phyloP scores from a whole-genome alignment of 352 stramenopile species.

The Phytophthora tubulina region DNA sequence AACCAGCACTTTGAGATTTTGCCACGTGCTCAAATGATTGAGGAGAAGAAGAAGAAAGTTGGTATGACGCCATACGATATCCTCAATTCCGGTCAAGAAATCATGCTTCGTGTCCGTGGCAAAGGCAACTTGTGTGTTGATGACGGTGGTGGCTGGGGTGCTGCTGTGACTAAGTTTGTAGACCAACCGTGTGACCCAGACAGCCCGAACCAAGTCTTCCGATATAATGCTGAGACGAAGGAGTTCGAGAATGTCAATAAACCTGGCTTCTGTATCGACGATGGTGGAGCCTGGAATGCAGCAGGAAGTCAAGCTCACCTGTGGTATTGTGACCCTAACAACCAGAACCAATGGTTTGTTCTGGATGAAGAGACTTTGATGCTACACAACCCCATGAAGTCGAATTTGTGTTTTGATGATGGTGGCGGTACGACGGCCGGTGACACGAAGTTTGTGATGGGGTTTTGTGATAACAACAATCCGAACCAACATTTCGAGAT shows the following conservation, averaged over 20 bases:
- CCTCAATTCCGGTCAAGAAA: constrained; percentile 28
- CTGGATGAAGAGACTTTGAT: constrained; percentile 35
- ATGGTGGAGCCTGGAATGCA: constrained; percentile 26
- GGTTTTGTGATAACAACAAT: constrained; percentile 17
- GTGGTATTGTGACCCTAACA: constrained; percentile 42
- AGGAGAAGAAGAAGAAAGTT: constrained; percentile 21
- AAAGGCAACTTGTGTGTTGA: constrained; percentile 48
- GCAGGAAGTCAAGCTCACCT: constrained; percentile 20
- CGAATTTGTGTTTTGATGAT: constrained; percentile 45
- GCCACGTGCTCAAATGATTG: constrained; percentile 6
- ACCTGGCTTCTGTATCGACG: constrained; percentile 31
- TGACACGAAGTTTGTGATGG: constrained; percentile 11
- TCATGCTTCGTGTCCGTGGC: constrained; percentile 31
- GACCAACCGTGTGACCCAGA: constrained; percentile 30
- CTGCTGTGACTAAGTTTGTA: constrained; percentile 29
- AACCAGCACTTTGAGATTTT: constrained; percentile 42
- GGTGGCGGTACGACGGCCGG: constrained; percentile 26
- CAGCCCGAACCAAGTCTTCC: constrained; percentile 41
- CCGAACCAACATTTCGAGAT: constrained; percentile 32
- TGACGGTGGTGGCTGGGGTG: constrained; percentile 37
- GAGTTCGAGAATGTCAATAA: constrained; percentile 41
- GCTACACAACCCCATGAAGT: constrained; percentile 42
- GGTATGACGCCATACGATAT: constrained; percentile 20
- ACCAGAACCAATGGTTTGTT: constrained; percentile 36
- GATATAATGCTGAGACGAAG: constrained; percentile 24